phyloP scores from a whole-genome alignment of 805 yeast species.

The Hermanozyma aechmeae region DNA sequence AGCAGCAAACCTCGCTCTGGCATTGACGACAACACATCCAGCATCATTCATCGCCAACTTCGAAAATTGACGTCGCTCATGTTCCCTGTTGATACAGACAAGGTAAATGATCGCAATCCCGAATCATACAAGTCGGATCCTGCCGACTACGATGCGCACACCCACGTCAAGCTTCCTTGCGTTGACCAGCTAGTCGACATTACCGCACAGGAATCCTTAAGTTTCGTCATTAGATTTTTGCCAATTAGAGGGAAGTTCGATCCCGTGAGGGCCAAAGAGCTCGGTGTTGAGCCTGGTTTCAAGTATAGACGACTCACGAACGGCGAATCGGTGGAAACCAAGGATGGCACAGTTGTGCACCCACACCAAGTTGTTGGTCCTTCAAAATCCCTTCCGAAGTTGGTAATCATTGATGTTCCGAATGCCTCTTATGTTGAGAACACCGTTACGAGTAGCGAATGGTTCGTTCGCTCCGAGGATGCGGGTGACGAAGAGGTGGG shows the following conservation, averaged over 20 bases:
- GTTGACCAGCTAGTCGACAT: conserved; percentile 14
- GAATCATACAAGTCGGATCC: conserved; percentile 29
- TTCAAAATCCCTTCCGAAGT: conserved; percentile 45
- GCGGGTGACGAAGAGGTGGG: conserved; percentile 31
- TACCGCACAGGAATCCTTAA: conserved; percentile 40
- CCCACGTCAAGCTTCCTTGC: conserved; percentile 25
- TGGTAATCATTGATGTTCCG: conserved; percentile 72
- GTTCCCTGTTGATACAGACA: conserved; percentile 46
- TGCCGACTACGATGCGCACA: conserved; percentile 27
- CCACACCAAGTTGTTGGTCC: conserved; percentile 71
- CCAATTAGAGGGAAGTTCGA: conserved; percentile 73
- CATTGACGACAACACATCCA: conserved; percentile 1
- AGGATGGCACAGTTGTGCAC: conserved; percentile 46
- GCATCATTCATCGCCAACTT: conserved; percentile 10
- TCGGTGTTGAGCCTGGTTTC: conserved; percentile 64
- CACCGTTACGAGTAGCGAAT: conserved; percentile 15
- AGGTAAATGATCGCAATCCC: conserved; percentile 28
- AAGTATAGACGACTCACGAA: conserved; percentile 48
- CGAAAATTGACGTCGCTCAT: conserved; percentile 37
- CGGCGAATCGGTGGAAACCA: conserved; percentile 49
- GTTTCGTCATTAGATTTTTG: conserved; percentile 57
- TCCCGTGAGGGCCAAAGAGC: conserved; percentile 49
- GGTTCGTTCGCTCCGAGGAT: conserved; percentile 23
- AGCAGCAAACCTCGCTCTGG: neutral
- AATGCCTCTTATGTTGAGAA: conserved; percentile 29